These are phyloP conservation scores for Phytophthora cajani DNA, from an alignment of 352 stramenopile genomes.

Conservation along the genomic window DNA sequence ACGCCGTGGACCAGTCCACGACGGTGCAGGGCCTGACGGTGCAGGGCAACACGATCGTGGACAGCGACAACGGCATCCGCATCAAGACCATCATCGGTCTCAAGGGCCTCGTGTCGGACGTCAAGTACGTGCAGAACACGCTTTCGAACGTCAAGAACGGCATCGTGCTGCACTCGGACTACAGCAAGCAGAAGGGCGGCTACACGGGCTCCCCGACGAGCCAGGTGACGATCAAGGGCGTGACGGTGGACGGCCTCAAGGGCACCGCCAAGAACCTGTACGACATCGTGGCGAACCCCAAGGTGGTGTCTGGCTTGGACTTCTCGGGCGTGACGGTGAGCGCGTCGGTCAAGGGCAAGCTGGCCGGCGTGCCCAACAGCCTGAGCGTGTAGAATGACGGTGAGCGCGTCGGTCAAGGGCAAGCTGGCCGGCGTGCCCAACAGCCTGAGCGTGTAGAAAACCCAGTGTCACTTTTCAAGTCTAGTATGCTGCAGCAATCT, in stretches of 20 bases:
- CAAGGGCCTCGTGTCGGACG: slow-evolving; percentile 27
- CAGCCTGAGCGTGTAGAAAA: slow-evolving; percentile 12
- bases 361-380: slow-evolving; percentile 22
- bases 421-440: slow-evolving; percentile 21
- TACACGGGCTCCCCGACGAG: slow-evolving; percentile 32
- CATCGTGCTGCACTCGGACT: slow-evolving; percentile 22
- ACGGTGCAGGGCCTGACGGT: slow-evolving; percentile 35
- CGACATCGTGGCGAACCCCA: slow-evolving; percentile 32
- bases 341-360: slow-evolving; percentile 15
- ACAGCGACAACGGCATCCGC: slow-evolving; percentile 26
- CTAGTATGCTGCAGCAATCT: no score
- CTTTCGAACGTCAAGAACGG: slow-evolving; percentile 26
- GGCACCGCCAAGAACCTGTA: slow-evolving; percentile 29
- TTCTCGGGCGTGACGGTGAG: slow-evolving; percentile 24
- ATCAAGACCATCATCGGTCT: slow-evolving; percentile 29
- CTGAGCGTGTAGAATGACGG: slow-evolving; percentile 12
- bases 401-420: slow-evolving; percentile 15
- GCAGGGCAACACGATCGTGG: slow-evolving; percentile 32
- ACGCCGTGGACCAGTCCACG: slow-evolving; percentile 13
- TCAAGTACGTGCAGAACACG: slow-evolving; percentile 29
- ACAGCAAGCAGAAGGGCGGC: slow-evolving; percentile 26
- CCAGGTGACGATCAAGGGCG: slow-evolving; percentile 13
- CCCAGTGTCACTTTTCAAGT: not conserved
- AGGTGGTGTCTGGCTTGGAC: slow-evolving; percentile 22
- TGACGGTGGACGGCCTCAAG: slow-evolving; percentile 21